Conservation (phyloP, 805 yeast genomes). For the Spathaspora passalidarum region DNA sequence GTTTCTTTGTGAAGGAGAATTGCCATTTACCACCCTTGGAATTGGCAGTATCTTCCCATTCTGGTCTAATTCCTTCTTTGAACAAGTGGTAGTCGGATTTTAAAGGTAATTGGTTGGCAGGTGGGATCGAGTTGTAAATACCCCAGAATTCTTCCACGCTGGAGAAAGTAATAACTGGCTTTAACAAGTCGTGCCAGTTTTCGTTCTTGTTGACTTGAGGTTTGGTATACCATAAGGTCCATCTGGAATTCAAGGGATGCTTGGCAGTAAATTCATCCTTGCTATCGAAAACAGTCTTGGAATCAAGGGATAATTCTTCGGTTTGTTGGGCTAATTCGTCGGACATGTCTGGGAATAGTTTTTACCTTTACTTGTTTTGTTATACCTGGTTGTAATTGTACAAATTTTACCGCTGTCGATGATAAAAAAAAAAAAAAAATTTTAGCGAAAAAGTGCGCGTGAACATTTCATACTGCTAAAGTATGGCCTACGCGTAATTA, state of each 20-base stretch:
- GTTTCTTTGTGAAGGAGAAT: constrained; percentile 63
- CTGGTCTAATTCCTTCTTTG: constrained; percentile 92
- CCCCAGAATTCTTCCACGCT: constrained; percentile 99
- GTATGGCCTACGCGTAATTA: neutral
- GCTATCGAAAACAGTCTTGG: constrained; percentile 53
- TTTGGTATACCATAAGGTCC: constrained; percentile 98
- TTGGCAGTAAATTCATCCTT: constrained; percentile 67
- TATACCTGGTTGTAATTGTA: neutral
- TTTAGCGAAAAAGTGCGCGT: neutral
- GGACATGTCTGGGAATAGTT: constrained; percentile 38
- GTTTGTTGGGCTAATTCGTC: constrained; percentile 45
- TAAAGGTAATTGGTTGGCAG: constrained; percentile 84
- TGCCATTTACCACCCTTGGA: constrained; percentile 92
- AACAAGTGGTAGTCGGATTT: constrained; percentile 94
- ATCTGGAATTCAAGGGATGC: constrained; percentile 86
- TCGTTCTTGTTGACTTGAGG: constrained; percentile 78
- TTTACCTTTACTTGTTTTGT: neutral
- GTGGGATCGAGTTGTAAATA: constrained; percentile 87
- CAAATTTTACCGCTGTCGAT: neutral
- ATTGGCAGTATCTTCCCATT: constrained; percentile 94
- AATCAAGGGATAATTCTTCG: constrained; percentile 38
- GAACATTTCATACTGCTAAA: neutral
- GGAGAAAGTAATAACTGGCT: constrained; percentile 86
- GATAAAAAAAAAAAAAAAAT: neutral
- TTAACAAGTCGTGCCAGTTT: constrained; percentile 88